Percentiles rank a stretch among this genome's conserved stretches.
These are phyloP conservation scores for Hyparrhenia diplandra DNA, from an alignment of 176 grass and related monocot genomes.

Conservation along the genomic window DNA sequence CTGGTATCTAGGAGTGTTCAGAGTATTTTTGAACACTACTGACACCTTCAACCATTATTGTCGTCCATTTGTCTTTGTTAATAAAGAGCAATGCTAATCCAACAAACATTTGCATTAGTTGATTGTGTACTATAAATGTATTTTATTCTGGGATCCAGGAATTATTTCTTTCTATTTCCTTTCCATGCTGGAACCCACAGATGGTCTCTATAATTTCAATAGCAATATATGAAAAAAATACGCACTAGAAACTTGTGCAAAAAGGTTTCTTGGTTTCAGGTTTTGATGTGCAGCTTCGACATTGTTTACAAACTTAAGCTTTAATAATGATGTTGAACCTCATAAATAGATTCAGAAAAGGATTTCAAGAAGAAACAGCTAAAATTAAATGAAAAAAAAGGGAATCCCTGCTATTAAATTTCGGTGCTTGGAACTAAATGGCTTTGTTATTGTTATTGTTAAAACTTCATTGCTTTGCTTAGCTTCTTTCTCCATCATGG, in stretches of 20 bases:
- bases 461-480: too few species aligned
- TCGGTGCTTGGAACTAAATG: not conserved
- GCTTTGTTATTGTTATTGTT: not conserved
- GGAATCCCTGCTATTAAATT: too few species aligned
- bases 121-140: constrained; percentile 13
- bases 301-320: not conserved
- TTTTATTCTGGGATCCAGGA: not conserved
- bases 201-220: constrained; percentile 12
- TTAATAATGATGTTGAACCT: not conserved
- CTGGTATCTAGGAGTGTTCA: not conserved
- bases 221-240: not conserved
- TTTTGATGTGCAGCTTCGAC: not conserved
- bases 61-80: constrained; percentile 4
- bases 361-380: not conserved
- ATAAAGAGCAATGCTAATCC: not conserved
- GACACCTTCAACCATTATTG: not conserved
- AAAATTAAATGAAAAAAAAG: not conserved
- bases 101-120: not conserved
- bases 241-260: not conserved
- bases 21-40: constrained; percentile 1
- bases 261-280: not conserved
- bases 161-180: not conserved
- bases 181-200: constrained; percentile 3
- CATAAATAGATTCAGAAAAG: not conserved
- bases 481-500: not conserved